These are phyloP conservation scores for Dissophora globulifera DNA, from an alignment of 192 early-diverging fungal genomes.

Conservation along the genomic window DNA sequence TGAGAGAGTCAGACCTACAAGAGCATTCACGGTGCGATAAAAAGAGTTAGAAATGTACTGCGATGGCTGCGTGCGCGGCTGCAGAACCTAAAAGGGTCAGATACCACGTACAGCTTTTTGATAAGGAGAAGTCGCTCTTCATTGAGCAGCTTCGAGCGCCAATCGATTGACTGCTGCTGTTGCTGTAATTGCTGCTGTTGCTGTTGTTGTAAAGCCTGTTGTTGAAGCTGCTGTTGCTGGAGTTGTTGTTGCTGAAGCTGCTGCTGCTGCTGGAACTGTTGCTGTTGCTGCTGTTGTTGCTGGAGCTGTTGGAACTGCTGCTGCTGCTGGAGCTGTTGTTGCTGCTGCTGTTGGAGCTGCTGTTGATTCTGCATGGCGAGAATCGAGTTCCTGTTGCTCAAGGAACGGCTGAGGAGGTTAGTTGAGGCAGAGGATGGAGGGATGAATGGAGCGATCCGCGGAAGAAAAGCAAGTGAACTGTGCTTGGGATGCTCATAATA, in stretches of 20 bases:
- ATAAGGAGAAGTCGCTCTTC: constrained; percentile 36
- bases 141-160: constrained; percentile 12
- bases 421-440: too few species aligned
- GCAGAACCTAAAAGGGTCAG: too few species aligned
- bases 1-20: constrained; percentile 37
- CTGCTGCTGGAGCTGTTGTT: background rate
- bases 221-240: constrained; percentile 5
- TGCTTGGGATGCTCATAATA: too few species aligned
- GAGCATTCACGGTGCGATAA: background rate
- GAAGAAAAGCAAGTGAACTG: too few species aligned
- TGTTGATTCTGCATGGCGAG: constrained; percentile 19
- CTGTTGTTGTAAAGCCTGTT: constrained; percentile 20
- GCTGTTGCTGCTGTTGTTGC: constrained; percentile 11
- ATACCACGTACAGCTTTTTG: constrained; percentile 21
- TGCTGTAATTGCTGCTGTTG: constrained; percentile 19
- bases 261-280: constrained; percentile 22
- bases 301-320: constrained; percentile 6
- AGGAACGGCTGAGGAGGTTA: too few species aligned
- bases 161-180: constrained; percentile 14
- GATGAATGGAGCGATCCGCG: too few species aligned
- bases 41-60: background rate
- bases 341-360: constrained; percentile 16
- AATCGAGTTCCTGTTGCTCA: too few species aligned
- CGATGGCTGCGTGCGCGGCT: too few species aligned
- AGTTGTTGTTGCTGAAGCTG: constrained; percentile 7